A percentile compares a stretch with the other conserved stretches of the same genome.
Conservation (phyloP, 768 basidiomycete genomes). For the Nidularia sp. region DNA sequence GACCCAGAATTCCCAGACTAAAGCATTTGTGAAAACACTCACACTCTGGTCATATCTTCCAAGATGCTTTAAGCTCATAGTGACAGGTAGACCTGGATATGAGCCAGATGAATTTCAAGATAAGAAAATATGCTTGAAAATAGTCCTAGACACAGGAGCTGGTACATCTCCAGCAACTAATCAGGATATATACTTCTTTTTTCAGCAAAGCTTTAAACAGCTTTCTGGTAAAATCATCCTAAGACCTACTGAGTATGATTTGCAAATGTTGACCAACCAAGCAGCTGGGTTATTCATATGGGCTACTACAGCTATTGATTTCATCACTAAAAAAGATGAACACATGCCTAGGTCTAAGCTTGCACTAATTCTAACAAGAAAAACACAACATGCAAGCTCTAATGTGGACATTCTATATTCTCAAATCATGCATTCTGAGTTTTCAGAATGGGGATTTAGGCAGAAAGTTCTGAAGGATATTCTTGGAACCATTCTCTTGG, state of each 20-base stretch:
- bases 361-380: not conserved
- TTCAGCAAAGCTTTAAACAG: not conserved
- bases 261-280: not conserved
- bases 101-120: no score
- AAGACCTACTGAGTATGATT: not conserved
- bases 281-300: not conserved
- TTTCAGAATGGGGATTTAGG: not conserved
- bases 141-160: not conserved
- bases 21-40: not conserved
- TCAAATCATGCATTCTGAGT: not conserved
- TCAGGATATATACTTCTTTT: not conserved
- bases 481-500: no score
- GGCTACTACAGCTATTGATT: not conserved
- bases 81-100: not conserved
- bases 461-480: not conserved
- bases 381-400: not conserved
- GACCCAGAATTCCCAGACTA: not conserved
- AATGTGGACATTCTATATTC: not conserved
- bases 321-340: no score
- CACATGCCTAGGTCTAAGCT: not conserved
- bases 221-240: not conserved
- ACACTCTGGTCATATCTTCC: not conserved
- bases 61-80: not conserved
- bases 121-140: no score
- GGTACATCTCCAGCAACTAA: not conserved